Base-by-base conservation (phyloP, 331 rosid species). In the Cydonia oblonga region DNA sequence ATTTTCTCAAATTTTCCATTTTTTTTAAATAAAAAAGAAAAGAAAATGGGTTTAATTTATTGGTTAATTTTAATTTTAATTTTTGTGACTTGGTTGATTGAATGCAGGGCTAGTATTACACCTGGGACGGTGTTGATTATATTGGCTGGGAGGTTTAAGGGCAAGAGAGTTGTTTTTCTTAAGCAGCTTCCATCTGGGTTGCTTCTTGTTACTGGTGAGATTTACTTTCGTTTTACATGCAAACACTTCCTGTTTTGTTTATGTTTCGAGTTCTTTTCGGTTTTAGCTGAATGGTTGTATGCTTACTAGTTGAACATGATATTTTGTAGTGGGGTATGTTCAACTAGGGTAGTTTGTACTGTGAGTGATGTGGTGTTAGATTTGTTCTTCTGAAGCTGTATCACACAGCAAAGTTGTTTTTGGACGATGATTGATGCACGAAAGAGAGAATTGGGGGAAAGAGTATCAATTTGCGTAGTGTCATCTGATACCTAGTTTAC, bases 91-190 rank as follows among this genome's bases (percentile, higher is more conserved):
- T 67, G 23, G 14, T 44, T 46, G 60, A 9, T 1, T 26, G 18
- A 25, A 26, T 26, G 38, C 23, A 79, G 76, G 76, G 49, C 76
- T 2, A 75, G 76, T 62, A 64, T 75, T 64, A 54, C 73, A 14
- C 70, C 70, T 11, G 83, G 83, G 67, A 80, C 83, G 6, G 73
- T 75, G 68, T 53, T 74, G 65, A 69, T 80, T 14, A 63, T 80
- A 33, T 70, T 80, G 76, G 49, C 83, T 32, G 83, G 83, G 53
- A 69, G 76, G 69, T 80, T 80, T 25, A 69, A 74, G 83, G 80
- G 83, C 42, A 80, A 74, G 76, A 69, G 83, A 57, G 80, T 80
- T 49, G 79, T 80, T 49, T 80, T 80, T 40, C 76, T 80, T 22
- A 80, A 70, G 71, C 80, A 80, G 69, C 76, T 80, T 23, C 11